These are phyloP conservation scores for Monosporozyma servazzii DNA, from an alignment of 805 yeast genomes.

Conservation along the genomic window DNA sequence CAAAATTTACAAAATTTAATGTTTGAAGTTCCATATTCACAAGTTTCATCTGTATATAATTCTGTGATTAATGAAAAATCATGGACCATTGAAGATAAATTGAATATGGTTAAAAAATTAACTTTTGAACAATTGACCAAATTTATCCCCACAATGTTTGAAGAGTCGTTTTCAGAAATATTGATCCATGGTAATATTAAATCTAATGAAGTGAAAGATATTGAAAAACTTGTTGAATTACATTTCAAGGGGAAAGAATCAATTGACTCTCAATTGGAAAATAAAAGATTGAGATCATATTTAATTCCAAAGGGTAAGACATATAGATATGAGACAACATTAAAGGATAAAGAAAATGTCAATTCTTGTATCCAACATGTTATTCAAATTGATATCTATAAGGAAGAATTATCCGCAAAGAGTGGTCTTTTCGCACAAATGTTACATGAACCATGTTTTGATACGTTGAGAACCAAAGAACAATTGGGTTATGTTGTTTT, in stretches of 20 bases:
- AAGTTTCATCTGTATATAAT: constrained; percentile 54
- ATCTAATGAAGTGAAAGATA: constrained; percentile 42
- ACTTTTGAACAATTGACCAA: constrained; percentile 41
- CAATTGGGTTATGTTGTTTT: constrained; percentile 93
- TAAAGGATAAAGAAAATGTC: constrained; percentile 61
- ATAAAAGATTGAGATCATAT: constrained; percentile 32
- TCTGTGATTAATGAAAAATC: constrained; percentile 63
- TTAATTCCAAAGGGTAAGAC: constrained; percentile 33
- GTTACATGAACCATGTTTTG: constrained; percentile 79
- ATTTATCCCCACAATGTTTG: constrained; percentile 44
- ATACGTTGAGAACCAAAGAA: constrained; percentile 83
- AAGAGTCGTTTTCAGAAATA: constrained; percentile 60
- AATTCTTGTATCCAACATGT: constrained; percentile 80
- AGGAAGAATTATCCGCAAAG: constrained; percentile 35
- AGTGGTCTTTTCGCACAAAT: constrained; percentile 65
- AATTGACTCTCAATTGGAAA: constrained; percentile 16
- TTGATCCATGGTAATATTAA: constrained; percentile 68
- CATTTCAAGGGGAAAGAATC: neutral
- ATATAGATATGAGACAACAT: constrained; percentile 38
- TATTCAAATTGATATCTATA: constrained; percentile 55
- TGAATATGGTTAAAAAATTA: constrained; percentile 38
- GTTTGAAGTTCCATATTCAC: constrained; percentile 68
- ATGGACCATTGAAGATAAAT: constrained; percentile 56
- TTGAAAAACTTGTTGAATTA: constrained; percentile 24
- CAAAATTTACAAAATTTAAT: constrained; percentile 63